Conservation (phyloP, 139 green algal genomes). For the Picochlorum sp. region DNA sequence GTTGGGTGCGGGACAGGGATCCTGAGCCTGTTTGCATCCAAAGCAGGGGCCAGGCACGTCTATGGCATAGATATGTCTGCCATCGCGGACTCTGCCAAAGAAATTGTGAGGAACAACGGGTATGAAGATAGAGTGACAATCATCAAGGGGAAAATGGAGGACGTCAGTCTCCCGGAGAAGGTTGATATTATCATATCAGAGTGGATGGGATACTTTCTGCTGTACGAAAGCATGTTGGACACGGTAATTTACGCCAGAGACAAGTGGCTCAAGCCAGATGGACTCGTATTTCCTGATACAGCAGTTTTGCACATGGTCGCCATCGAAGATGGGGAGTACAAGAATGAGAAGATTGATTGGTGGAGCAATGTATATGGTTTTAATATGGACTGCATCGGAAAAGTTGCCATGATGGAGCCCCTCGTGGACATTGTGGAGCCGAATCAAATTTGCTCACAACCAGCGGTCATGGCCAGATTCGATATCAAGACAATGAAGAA, state of each 20-base stretch:
- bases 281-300: slow-evolving; percentile 74
- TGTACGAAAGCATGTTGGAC: slow-evolving; percentile 70
- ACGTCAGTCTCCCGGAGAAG: slow-evolving; percentile 56
- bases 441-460: slow-evolving; percentile 37
- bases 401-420: slow-evolving; percentile 66
- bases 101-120: slow-evolving; percentile 78
- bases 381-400: slow-evolving; percentile 78
- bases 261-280: slow-evolving; percentile 72
- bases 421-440: slow-evolving; percentile 66
- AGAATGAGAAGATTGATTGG: slow-evolving; percentile 83
- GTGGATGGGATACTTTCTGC: slow-evolving; percentile 67
- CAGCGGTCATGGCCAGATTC: slow-evolving; percentile 41
- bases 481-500: slow-evolving; percentile 73
- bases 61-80: slow-evolving; percentile 84
- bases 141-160: slow-evolving; percentile 79
- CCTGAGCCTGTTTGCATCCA: slow-evolving; percentile 84
- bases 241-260: slow-evolving; percentile 81
- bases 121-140: slow-evolving; percentile 67
- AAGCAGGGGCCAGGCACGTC: slow-evolving; percentile 75
- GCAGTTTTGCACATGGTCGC: slow-evolving; percentile 50
- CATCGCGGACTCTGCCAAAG: slow-evolving; percentile 74
- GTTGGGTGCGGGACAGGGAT: slow-evolving; percentile 88
- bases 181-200: slow-evolving; percentile 87
- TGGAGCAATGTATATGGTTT: slow-evolving; percentile 90
- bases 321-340: slow-evolving; percentile 91